A percentile compares a stretch with the other conserved stretches of the same genome.
phyloP scores from a whole-genome alignment of 108 stramenopile species.

The Pseudonitzschia pungens region DNA sequence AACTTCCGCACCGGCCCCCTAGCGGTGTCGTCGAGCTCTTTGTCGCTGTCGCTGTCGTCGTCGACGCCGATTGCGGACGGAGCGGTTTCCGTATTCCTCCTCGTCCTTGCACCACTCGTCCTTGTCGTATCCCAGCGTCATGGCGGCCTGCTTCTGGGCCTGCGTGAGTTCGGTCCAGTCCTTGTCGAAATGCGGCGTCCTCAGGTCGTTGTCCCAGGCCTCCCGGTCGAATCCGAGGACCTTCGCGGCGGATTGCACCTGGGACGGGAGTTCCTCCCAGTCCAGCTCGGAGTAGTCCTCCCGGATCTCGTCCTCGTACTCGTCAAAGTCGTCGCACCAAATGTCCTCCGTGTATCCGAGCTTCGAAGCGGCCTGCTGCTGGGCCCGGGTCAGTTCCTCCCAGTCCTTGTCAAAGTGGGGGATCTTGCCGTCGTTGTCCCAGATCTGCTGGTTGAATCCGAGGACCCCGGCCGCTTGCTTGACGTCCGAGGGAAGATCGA shows the following conservation, averaged over 20 bases:
- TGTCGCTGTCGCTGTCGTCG: too few species aligned
- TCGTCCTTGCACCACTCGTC: constrained; percentile 33
- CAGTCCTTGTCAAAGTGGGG: constrained; percentile 20
- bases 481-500: constrained; percentile 27
- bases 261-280: constrained; percentile 46
- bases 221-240: constrained; percentile 36
- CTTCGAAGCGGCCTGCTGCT: constrained; percentile 26
- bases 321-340: constrained; percentile 30
- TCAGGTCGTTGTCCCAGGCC: constrained; percentile 39
- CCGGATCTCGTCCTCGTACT: background rate
- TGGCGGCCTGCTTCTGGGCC: constrained; percentile 43
- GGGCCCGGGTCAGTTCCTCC: constrained; percentile 36
- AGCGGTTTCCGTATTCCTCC: background rate
- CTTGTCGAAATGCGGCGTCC: constrained; percentile 15
- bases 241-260: constrained; percentile 40
- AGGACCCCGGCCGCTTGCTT: constrained; percentile 25
- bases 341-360: constrained; percentile 30
- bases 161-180: constrained; percentile 45
- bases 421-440: constrained; percentile 25
- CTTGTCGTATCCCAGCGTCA: constrained; percentile 41
- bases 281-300: constrained; percentile 28
- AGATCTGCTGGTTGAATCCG: constrained; percentile 29
- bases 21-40: too few species aligned
- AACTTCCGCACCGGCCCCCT: too few species aligned
- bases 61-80: too few species aligned